Percentiles rank a stretch among this genome's conserved stretches.
phyloP scores from a whole-genome alignment of 163 green algal genomes.

The Botryococcus braunii region DNA sequence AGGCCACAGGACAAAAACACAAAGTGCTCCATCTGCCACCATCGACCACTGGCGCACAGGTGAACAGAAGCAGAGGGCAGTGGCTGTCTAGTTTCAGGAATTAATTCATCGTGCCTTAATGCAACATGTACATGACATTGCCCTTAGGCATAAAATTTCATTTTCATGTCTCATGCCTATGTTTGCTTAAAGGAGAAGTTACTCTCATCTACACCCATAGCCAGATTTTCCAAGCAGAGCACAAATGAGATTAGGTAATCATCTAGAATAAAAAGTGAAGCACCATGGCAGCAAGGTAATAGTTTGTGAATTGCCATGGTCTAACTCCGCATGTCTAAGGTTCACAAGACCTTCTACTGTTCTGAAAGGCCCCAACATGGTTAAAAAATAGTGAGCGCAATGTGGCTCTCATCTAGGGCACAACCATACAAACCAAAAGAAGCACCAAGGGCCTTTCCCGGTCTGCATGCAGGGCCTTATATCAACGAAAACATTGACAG shows the following conservation, averaged over 20 bases:
- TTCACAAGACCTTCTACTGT: no score
- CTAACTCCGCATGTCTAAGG: conserved; percentile 5
- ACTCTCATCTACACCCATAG: no score
- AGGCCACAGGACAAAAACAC: neutral
- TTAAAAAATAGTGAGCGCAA: no score
- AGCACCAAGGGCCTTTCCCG: conserved; percentile 1
- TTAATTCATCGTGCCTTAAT: neutral
- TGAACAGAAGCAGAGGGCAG: neutral
- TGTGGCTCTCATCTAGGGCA: no score
- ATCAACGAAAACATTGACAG: conserved; percentile 34
- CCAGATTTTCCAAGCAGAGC: no score
- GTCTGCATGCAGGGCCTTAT: conserved; percentile 46
- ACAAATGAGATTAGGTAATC: no score
- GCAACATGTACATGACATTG: neutral
- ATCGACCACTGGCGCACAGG: neutral
- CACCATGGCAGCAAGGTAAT: neutral
- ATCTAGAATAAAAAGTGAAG: no score
- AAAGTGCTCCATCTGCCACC: conserved; percentile 7
- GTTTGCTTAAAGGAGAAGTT: no score
- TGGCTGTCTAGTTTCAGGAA: neutral
- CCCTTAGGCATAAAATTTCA: neutral
- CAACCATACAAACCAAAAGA: no score
- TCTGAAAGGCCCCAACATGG: no score
- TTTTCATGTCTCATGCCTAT: neutral
- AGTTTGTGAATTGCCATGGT: neutral